These are phyloP conservation scores for Leccinellum rugosiceps DNA, from an alignment of 768 basidiomycete species.

Conservation along the genomic window DNA sequence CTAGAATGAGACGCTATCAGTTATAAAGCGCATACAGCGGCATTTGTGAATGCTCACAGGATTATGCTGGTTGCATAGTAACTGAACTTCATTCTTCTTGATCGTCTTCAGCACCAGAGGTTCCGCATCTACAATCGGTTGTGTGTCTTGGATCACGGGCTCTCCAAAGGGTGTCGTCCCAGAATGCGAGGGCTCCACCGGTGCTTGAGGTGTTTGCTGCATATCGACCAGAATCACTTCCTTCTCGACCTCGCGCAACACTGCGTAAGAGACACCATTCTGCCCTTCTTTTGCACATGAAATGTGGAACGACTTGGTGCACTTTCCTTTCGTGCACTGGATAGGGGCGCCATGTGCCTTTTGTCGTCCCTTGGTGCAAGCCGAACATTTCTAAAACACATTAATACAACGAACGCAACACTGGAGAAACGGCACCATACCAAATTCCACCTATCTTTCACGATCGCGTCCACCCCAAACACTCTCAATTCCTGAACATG, in stretches of 20 bases:
- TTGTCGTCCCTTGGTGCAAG: constrained; percentile 65
- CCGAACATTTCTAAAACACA: constrained; percentile 78
- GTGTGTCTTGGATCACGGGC: neutral
- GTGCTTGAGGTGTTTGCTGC: constrained; percentile 10
- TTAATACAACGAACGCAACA: neutral
- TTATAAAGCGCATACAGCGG: neutral
- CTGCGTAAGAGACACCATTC: constrained; percentile 54
- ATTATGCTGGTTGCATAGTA: constrained; percentile 86
- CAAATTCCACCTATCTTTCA: constrained; percentile 90
- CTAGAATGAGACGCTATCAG: constrained; percentile 36
- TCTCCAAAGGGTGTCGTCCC: neutral
- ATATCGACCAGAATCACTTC: constrained; percentile 67
- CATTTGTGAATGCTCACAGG: constrained; percentile 55
- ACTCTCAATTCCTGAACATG: constrained; percentile 50
- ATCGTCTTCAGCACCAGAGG: constrained; percentile 57
- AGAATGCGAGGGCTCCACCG: constrained; percentile 1
- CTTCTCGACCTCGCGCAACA: constrained; percentile 73
- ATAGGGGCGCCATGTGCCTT: constrained; percentile 79
- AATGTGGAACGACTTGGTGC: constrained; percentile 90
- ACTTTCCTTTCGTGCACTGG: constrained; percentile 94
- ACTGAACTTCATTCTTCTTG: constrained; percentile 69
- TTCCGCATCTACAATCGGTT: constrained; percentile 6
- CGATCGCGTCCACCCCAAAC: constrained; percentile 84
- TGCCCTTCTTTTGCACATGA: constrained; percentile 70
- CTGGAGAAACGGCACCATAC: constrained; percentile 43